Base-by-base conservation (phyloP, 805 yeast species). In the Priceomyces haplophilus region DNA sequence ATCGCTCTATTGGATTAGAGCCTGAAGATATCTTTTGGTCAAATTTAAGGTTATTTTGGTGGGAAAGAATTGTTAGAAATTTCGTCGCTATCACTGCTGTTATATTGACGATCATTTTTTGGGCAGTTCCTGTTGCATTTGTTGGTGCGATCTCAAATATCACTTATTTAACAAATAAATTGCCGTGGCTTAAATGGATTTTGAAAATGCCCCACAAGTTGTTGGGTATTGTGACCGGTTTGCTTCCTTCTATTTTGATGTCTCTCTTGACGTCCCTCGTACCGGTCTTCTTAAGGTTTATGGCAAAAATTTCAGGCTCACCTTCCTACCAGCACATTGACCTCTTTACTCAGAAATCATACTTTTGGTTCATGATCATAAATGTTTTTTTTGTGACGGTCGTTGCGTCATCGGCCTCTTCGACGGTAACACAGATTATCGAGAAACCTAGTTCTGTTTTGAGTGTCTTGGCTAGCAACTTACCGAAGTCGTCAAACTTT, bases 71-170 rank as follows among this genome's bases (percentile, higher is more conserved):
- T 15, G 65, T 69, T 10, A 73, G 91, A 66, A 59, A 65, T 25
- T 59, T 73, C 20, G 71, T 72, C 41, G 80, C 90, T 0, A 43
- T 65, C 27, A 69, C 78, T 12, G 80, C 79, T 2, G 76, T 84
- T 42, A 53, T 65, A 17, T 85, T 81, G 1, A 53, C 83, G 34
- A 70, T 83, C 40, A 78, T 91, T 37, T 88, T 89, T 67, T 91
- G 98, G 98, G 83, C 96, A 34, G 82, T 91, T 54, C 99, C 99
- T 7, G 97, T 91, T 31, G 96, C 97, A n/a, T 89, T 88, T 55
- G 96, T 91, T 40, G 98, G 98, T 78, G 77, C 81, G 53, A 83
- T 93, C 50, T 91, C 98, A 18, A 93, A 91, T 65, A 78, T 91
- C 52, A 80, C 83, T 50, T 83, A 76, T 56, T 72, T 89, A 58